phyloP scores from a whole-genome alignment of 371 early-diverging fungal genomes.

The Mucor velutinosus region DNA sequence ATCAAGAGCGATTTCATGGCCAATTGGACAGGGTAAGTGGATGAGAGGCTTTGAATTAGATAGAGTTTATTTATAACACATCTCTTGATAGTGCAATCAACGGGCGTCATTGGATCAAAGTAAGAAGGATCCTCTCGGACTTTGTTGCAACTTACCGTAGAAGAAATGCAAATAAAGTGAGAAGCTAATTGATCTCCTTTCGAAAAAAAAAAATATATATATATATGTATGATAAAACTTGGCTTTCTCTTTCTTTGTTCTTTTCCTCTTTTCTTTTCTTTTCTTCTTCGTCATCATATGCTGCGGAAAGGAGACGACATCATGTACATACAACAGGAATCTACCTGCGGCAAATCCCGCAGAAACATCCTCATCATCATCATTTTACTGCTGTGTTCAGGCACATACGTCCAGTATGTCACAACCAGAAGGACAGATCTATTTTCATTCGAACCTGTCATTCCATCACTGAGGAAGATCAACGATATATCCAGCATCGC shows the following conservation, averaged over 20 bases:
- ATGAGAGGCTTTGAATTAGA: neutral
- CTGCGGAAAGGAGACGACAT: neutral
- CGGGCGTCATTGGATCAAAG: constrained; percentile 40
- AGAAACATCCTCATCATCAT: neutral
- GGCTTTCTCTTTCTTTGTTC: constrained; percentile 1
- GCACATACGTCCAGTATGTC: constrained; percentile 3
- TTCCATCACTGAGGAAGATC: neutral
- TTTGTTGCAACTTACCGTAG: constrained; percentile 52
- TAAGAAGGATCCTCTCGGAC: constrained; percentile 49
- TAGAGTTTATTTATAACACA: neutral
- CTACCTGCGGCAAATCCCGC: neutral
- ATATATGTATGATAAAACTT: neutral
- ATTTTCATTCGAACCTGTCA: constrained; percentile 10
- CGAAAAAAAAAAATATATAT: neutral
- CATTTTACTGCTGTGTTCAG: constrained; percentile 4
- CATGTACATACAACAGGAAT: neutral
- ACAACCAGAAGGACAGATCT: neutral
- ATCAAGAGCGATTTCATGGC: constrained; percentile 53
- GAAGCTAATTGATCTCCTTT: constrained; percentile 7
- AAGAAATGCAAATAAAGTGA: constrained; percentile 26
- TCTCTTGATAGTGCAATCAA: constrained; percentile 33
- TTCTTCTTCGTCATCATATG: neutral
- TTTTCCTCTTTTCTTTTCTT: neutral
- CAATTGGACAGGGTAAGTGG: constrained; percentile 47
- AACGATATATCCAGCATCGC: neutral